Percentiles rank a stretch among this genome's conserved stretches.
Evolutionary conservation across 2,329 filamentous ascomycete species (phyloP).

Genomic region (Colletotrichum euphorbiae): DNA sequence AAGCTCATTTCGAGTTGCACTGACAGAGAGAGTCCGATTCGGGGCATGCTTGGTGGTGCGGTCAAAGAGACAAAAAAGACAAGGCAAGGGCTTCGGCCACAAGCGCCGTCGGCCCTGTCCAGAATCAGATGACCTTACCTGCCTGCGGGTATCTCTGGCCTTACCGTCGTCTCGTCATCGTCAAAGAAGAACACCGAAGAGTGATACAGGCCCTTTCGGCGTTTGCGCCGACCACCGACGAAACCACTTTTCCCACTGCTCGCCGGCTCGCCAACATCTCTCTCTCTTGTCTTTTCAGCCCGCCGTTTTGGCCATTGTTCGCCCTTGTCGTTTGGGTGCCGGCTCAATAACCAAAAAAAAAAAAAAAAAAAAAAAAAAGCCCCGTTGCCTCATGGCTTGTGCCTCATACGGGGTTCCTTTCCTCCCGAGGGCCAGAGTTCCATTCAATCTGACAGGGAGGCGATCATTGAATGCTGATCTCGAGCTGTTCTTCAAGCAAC

Average conservation of each 20-base stretch:
- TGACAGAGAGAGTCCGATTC: slow-evolving; percentile 17
- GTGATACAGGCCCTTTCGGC: slow-evolving; percentile 8
- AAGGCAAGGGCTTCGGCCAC: slow-evolving; percentile 13
- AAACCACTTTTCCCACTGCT: slow-evolving; percentile 4
- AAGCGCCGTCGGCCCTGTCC: slow-evolving; percentile 1
- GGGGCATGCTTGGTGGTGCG: not conserved
- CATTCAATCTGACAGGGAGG: slow-evolving; percentile 14
- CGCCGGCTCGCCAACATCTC: not conserved
- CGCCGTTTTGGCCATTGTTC: not conserved
- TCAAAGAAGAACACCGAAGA: slow-evolving; percentile 3
- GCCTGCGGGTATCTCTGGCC: slow-evolving; percentile 6
- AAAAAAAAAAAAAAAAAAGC: too few species aligned
- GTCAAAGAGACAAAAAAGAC: slow-evolving; percentile 35
- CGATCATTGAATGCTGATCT: slow-evolving; percentile 19
- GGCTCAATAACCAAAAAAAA: not conserved
- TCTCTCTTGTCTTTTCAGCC: too few species aligned
- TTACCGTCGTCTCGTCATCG: slow-evolving; percentile 10
- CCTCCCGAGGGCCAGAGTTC: not conserved
- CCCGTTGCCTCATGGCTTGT: not conserved
- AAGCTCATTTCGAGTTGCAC: slow-evolving; percentile 4
- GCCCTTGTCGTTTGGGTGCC: not conserved
- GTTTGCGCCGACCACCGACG: not conserved
- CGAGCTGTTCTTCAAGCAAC: not conserved
- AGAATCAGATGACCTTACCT: slow-evolving; percentile 17
- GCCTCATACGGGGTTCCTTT: not conserved